Evolutionary conservation across 371 early-diverging fungal species (phyloP), one percentile per base, ranked within the genome.

Genomic region (Mucor circinelloides): DNA sequence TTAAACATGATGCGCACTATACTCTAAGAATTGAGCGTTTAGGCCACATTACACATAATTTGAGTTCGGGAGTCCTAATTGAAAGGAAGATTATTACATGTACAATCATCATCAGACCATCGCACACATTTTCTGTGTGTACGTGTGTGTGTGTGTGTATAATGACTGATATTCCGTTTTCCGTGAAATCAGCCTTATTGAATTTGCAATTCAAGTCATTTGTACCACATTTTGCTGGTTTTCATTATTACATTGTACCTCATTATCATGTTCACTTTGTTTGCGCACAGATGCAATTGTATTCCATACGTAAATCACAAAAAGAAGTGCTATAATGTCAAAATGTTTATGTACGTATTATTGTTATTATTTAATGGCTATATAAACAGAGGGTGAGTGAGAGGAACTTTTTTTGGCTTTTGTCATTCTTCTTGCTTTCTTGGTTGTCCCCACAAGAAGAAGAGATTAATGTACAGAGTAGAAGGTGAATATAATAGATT

Each of bases 31-130:
- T 7, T 25, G 61, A 56, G 38, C 68, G 63, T 30, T 68, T 68
- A 68, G 68, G 40, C 68, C 68, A 68, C 63, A 68, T 68, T 68
- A 63, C 63, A 68, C 63, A 58, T 40, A 46, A 19, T 21, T 46
- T 46, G 46, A 46, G 46, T 46, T 46, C 46, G 21, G 21, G 46
- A 7, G 46, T 10, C 10, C 25, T 27, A 12, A 27, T 27, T 52
- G 44, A 46, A 46, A 10, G 12, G n/a, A 42, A 28, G 27, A 19
- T 17, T 42, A 44, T 23, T 52, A 21, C n/a, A n/a, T 23, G 28
- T 40, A 31, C 30, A 21, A 44, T 54, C 23, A 63, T 63, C 68
- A 68, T 28, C 44, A 62, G 68, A 68, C 68, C 57, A 50, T 50
- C 40, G 40, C 40, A 40, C 40, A 40, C 40, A 17, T 6, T 40